A percentile compares a stretch with the other conserved stretches of the same genome.
Evolutionary conservation across 352 stramenopile genomes (phyloP).

Genomic region (Pythium dissimile): DNA sequence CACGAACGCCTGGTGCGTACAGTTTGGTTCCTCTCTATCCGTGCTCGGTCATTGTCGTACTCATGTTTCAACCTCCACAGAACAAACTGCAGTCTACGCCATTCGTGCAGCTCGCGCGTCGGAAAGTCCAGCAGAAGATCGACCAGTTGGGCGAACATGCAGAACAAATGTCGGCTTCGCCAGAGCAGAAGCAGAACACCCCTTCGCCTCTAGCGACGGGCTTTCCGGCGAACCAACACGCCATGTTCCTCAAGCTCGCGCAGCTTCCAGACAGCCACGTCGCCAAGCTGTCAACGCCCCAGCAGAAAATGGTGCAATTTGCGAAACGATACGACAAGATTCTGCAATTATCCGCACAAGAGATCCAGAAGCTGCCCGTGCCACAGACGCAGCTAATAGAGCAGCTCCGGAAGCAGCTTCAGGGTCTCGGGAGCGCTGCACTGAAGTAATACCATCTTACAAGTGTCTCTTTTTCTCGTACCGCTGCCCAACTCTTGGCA

Average conservation of each 20-base stretch:
- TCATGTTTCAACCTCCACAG: slow-evolving; percentile 13
- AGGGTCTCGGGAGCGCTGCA: too few species aligned
- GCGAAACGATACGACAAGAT: slow-evolving; percentile 52
- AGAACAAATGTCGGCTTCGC: neutral
- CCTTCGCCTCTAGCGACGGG: neutral
- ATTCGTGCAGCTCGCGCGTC: slow-evolving; percentile 44
- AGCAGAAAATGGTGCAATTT: slow-evolving; percentile 52
- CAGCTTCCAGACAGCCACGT: slow-evolving; percentile 33
- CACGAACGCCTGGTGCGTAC: slow-evolving; percentile 30
- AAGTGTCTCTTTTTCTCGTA: too few species aligned
- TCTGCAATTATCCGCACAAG: slow-evolving; percentile 24
- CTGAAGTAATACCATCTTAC: too few species aligned
- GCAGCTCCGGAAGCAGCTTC: slow-evolving; percentile 29
- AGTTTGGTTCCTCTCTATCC: neutral
- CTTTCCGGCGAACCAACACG: slow-evolving; percentile 31
- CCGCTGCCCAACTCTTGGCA: too few species aligned
- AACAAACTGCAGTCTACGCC: slow-evolving; percentile 39
- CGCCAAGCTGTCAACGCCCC: slow-evolving; percentile 28
- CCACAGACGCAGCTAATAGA: slow-evolving; percentile 41
- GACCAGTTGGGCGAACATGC: slow-evolving; percentile 23
- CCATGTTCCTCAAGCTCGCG: slow-evolving; percentile 38
- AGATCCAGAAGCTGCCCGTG: slow-evolving; percentile 32
- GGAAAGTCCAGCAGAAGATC: slow-evolving; percentile 46
- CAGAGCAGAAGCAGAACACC: neutral
- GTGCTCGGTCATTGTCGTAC: neutral